Evolutionary conservation across 495 filamentous ascomycete genomes (phyloP).

Genomic region (Penicillium robsamsonii): DNA sequence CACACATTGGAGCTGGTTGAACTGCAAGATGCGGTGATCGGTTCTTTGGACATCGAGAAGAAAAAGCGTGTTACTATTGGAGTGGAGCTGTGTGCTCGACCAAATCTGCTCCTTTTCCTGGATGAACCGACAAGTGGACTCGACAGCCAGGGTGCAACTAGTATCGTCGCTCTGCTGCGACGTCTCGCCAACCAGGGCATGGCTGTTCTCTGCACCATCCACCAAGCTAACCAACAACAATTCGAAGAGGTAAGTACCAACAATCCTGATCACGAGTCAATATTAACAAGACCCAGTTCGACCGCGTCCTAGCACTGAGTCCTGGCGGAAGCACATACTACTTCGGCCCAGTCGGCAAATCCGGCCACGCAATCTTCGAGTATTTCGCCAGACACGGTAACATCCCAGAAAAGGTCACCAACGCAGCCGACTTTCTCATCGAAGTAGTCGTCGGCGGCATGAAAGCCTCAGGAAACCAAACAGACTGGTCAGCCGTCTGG

Average conservation of each 20-base stretch:
- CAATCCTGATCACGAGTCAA: conserved; percentile 60
- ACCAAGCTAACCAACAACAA: conserved; percentile 71
- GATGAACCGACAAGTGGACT: conserved; percentile 74
- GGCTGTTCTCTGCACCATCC: conserved; percentile 65
- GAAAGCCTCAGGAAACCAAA: conserved; percentile 58
- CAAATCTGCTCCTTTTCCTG: conserved; percentile 66
- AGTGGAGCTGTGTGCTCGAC: conserved; percentile 77
- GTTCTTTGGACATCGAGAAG: conserved; percentile 63
- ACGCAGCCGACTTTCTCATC: conserved; percentile 87
- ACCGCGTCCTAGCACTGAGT: conserved; percentile 64
- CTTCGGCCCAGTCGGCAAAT: conserved; percentile 65
- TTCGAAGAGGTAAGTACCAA: conserved; percentile 61
- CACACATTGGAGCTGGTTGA: conserved; percentile 76
- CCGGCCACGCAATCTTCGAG: conserved; percentile 43
- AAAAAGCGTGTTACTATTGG: conserved; percentile 73
- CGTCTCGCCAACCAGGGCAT: conserved; percentile 66
- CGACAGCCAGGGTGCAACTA: conserved; percentile 72
- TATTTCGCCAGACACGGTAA: conserved; percentile 54
- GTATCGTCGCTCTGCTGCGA: conserved; percentile 66
- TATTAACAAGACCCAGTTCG: conserved; percentile 55
- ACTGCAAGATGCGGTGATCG: conserved; percentile 81
- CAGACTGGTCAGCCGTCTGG: conserved; percentile 79
- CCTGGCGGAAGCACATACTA: conserved; percentile 65
- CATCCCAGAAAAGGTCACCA: conserved; percentile 45
- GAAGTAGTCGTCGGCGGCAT: conserved; percentile 79